These are phyloP conservation scores for Salix exigua DNA, from an alignment of 345 rosid genomes.

Conservation along the genomic window DNA sequence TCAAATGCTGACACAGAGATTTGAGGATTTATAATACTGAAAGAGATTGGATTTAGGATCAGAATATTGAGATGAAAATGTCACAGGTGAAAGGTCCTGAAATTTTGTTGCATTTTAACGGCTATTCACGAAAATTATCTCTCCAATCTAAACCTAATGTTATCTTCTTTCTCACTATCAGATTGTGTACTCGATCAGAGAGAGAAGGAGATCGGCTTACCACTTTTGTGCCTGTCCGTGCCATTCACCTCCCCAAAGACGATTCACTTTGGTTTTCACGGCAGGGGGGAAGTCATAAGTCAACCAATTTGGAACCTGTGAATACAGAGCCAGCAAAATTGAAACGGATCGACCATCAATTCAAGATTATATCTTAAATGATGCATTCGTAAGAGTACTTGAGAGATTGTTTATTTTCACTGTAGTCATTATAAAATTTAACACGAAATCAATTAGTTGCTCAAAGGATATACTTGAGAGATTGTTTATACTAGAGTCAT, in stretches of 20 bases:
- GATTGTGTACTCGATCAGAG: neutral
- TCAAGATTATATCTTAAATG: neutral
- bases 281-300: constrained; percentile 90
- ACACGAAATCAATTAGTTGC: neutral
- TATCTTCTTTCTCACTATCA: neutral
- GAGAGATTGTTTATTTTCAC: neutral
- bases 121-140: neutral
- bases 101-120: neutral
- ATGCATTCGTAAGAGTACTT: neutral
- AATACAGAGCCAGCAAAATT: constrained; percentile 7
- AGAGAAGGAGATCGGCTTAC: constrained; percentile 32
- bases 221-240: constrained; percentile 98
- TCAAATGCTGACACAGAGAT: neutral
- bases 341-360: neutral
- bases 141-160: neutral
- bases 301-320: constrained; percentile 92
- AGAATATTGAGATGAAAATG: neutral
- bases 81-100: neutral
- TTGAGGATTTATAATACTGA: neutral
- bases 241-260: constrained; percentile 99
- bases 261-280: constrained; percentile 92
- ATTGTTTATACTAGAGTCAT: neutral
- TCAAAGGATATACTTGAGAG: no score
- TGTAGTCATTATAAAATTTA: neutral
- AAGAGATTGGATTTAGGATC: neutral